Conservation (phyloP, 768 basidiomycete species). For the Psilocybe sp. region DNA sequence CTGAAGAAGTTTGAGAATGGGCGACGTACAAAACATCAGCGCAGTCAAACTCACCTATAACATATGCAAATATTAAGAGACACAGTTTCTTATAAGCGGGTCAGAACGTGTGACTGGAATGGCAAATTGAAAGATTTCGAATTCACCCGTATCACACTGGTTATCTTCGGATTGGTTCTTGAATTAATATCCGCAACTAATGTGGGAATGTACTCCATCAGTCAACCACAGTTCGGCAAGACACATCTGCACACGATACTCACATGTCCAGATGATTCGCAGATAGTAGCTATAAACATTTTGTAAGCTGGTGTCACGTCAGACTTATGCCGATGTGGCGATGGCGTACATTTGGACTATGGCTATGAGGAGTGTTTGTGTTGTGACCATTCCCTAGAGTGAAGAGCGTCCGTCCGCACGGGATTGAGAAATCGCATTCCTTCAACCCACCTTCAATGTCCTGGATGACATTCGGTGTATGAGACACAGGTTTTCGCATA, state of each 20-base stretch:
- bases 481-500: too few species aligned
- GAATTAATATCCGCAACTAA: not conserved
- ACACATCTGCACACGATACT: not conserved
- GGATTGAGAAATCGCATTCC: too few species aligned
- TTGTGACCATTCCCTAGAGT: slow-evolving; percentile 2
- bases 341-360: slow-evolving; percentile 1
- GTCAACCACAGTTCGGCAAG: not conserved
- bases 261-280: slow-evolving; percentile 5
- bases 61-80: too few species aligned
- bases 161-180: too few species aligned
- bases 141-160: too few species aligned
- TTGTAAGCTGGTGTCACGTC: not conserved
- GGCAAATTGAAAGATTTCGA: too few species aligned
- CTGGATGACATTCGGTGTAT: not conserved
- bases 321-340: not conserved
- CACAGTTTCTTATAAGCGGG: too few species aligned
- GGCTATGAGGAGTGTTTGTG: slow-evolving; percentile 2
- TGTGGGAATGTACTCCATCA: not conserved
- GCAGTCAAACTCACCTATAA: too few species aligned
- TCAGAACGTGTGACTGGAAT: too few species aligned
- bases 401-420: not conserved
- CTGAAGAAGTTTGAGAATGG: not conserved
- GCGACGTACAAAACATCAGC: too few species aligned
- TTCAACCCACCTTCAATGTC: slow-evolving; percentile 4
- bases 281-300: slow-evolving; percentile 1